Conservation (phyloP, 1,284 basidiomycete genomes). For the Trichosporon sp. region DNA sequence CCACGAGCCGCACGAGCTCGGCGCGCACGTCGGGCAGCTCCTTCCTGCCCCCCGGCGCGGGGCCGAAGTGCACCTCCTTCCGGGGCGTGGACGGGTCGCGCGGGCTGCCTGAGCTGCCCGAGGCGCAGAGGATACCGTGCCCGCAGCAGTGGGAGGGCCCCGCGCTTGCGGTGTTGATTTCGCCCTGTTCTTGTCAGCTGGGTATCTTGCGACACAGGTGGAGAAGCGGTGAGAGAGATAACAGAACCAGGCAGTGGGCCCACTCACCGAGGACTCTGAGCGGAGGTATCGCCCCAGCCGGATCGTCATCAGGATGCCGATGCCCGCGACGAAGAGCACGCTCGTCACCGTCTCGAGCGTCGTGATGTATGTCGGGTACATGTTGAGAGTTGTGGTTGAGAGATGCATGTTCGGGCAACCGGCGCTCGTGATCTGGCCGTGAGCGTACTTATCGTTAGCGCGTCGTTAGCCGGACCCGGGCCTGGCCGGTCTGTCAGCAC, state of each 20-base stretch:
- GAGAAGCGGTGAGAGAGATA: not conserved
- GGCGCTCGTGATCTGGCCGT: not conserved
- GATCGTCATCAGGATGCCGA: not conserved
- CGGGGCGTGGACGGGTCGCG: not conserved
- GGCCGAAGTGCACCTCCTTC: not conserved
- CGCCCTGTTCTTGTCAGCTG: not conserved
- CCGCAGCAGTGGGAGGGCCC: too few relatives aligned
- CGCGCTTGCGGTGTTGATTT: not conserved
- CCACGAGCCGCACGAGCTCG: not conserved
- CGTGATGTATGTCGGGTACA: not conserved
- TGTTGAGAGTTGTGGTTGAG: not conserved
- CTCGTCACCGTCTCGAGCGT: not conserved
- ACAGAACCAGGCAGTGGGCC: not conserved
- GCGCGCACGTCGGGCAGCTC: not conserved
- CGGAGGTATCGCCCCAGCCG: not conserved
- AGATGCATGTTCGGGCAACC: not conserved
- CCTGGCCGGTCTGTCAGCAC: not conserved
- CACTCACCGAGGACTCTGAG: not conserved
- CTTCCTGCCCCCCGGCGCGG: not conserved
- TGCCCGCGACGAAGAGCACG: not conserved
- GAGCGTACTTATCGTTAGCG: not conserved
- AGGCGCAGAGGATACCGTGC: not conserved
- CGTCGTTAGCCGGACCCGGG: not conserved
- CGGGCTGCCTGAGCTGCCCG: not conserved
- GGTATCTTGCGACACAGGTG: not conserved